A percentile compares a stretch with the other conserved stretches of the same genome.
These are phyloP conservation scores for Scutellaria baicalensis DNA, from an alignment of 257 asterid species.

Conservation along the genomic window DNA sequence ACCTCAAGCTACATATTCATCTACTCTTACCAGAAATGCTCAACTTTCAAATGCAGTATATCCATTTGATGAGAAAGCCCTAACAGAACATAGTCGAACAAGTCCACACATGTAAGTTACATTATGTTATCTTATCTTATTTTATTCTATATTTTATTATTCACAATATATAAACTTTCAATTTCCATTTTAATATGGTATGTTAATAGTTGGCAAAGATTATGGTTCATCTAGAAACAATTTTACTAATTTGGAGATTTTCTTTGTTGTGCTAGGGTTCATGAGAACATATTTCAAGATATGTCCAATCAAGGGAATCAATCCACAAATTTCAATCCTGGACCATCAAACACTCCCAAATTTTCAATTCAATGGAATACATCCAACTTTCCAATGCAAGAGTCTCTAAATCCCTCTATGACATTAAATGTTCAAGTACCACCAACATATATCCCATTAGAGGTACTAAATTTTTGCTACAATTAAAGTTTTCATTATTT, in stretches of 20 bases:
- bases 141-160: not conserved
- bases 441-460: not conserved
- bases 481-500: not conserved
- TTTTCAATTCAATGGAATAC: not conserved
- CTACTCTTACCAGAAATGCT: not conserved
- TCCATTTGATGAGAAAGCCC: slow-evolving; percentile 12
- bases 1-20: not conserved
- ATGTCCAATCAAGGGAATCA: slow-evolving; percentile 15
- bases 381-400: slow-evolving; percentile 1
- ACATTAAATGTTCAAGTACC: not conserved
- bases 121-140: not conserved
- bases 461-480: slow-evolving; percentile 11
- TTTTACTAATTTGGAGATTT: not conserved
- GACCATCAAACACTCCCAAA: not conserved
- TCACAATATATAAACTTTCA: too few species aligned
- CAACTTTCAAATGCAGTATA: slow-evolving; percentile 1
- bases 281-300: slow-evolving; percentile 19
- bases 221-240: not conserved
- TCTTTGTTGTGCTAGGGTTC: slow-evolving; percentile 14
- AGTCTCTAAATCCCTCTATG: not conserved
- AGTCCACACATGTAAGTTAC: slow-evolving; percentile 28
- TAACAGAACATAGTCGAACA: slow-evolving; percentile 37
- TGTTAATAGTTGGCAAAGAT: too few species aligned
- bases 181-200: too few species aligned
- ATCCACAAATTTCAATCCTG: not conserved